These are phyloP conservation scores for Arthrobotrys musiformis DNA, from an alignment of 2,329 filamentous ascomycete species.

Conservation along the genomic window DNA sequence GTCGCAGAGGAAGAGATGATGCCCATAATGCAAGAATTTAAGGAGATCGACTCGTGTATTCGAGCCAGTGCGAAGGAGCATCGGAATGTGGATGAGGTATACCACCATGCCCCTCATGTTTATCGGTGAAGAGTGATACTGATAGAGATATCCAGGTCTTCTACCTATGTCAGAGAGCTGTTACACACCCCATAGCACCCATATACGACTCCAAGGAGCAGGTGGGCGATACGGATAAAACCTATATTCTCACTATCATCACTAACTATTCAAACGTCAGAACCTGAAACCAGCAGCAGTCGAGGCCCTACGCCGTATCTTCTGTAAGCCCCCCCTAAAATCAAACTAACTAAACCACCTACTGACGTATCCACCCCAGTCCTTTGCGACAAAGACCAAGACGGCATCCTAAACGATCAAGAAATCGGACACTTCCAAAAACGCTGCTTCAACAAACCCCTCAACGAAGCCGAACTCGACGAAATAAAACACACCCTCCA, in stretches of 20 bases:
- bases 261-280: slow-evolving; percentile 60
- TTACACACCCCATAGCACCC: slow-evolving; percentile 95
- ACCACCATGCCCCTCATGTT: neutral
- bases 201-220: slow-evolving; percentile 94
- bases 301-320: slow-evolving; percentile 86
- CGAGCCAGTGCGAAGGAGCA: slow-evolving; percentile 71
- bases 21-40: slow-evolving; percentile 97
- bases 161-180: slow-evolving; percentile 97
- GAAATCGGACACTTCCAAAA: slow-evolving; percentile 91
- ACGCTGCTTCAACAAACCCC: slow-evolving; percentile 83
- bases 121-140: neutral
- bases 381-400: slow-evolving; percentile 94
- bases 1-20: slow-evolving; percentile 97
- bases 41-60: slow-evolving; percentile 93
- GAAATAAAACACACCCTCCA: slow-evolving; percentile 91
- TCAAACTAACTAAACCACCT: neutral
- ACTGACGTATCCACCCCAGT: slow-evolving; percentile 50
- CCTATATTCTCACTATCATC: too few relatives aligned
- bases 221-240: slow-evolving; percentile 3
- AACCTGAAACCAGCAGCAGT: slow-evolving; percentile 88
- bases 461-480: slow-evolving; percentile 81
- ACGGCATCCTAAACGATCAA: slow-evolving; percentile 87
- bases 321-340: slow-evolving; percentile 69
- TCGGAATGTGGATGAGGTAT: slow-evolving; percentile 59
- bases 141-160: slow-evolving; percentile 72